Base-by-base conservation (phyloP, 179 eudicot species). In the Beta macrorhiza region DNA sequence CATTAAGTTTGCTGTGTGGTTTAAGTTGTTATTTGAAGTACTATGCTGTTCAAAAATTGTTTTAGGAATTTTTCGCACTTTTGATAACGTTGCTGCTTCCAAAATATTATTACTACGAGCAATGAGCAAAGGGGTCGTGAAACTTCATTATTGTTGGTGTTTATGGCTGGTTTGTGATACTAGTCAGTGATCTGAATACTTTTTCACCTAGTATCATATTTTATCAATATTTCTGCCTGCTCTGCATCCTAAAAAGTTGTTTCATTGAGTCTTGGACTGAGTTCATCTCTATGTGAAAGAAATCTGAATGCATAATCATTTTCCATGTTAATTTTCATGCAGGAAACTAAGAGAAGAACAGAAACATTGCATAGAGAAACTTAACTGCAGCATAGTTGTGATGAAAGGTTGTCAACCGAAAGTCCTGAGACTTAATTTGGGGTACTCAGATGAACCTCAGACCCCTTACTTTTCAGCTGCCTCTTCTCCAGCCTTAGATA, bases 381-480 rank as follows among this genome's bases (percentile, higher is more conserved):
- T 95, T 61, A 90, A 77, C 16, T 95, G 98, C 83, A 95, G 93
- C 90, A 91, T 93, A 67, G 97, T 92, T 73, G 90, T 88, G 83
- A 93, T 95, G 97, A 92, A 89, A 82, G 92, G 93, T 74, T 88
- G 90, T 78, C 88, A 84, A 76, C 95, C 97, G 42, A 92, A 92
- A 82, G 90, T 95, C 49, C 93, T 95, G 37, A 87, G 91, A 80
- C 91, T 95, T 61, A 93, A 92, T 88, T 83, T 94, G 71, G 89
- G 87, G 67, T 85, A 81, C 82, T 82, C 96, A 14, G 88, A 88
- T 72, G 91, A 89, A 63, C 86, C 87, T 12, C 90, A 90, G 82
- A 95, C 97, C 45, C 92, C 98, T 32, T 93, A 91, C 89, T 89
- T 86, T 85, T 93, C 98, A 42, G 92, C 98, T 81, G 51, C 90